Evolutionary conservation across 2,329 filamentous ascomycete genomes (phyloP), one percentile per base, ranked within the genome.

Genomic region (Nemania abortiva): DNA sequence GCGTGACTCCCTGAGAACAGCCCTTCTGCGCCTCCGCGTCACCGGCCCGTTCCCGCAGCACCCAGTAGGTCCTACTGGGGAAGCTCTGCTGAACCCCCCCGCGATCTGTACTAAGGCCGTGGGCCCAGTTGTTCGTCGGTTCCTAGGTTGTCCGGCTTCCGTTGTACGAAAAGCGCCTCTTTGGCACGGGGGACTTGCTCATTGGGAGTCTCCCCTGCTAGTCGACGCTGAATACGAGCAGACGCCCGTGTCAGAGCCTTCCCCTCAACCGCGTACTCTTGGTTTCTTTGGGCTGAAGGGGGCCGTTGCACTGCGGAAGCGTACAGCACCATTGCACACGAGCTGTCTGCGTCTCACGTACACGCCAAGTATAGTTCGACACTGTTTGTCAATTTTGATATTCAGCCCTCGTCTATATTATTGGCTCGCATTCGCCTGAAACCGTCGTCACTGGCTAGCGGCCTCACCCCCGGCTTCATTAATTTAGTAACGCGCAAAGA

Each of bases 121-220:
- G 74, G 74, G 75, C 75, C 77, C 71, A 74, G 72, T 72, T 77
- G 76, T 74, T 75, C 71, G 65, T 74, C 71, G 69, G 74, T 70
- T 64, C 57, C 73, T 70, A 72, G 71, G 66, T 74, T 67, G 72
- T 70, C 74, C 70, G 72, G 70, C 70, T 68, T 69, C 71, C 68
- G 77, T 79, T 69, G 76, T 73, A 79, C 77, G 77, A 74, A 72
- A 73, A 77, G 73, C 77, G 77, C 77, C 77, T 77, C 76, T 74
- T 74, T 76, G 70, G 75, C 73, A 77, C 77, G 75, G 76, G 75
- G 75, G 78, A 72, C 71, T 64, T 72, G 74, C 75, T 77, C 74
- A 79, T 79, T 79, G 77, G 77, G 77, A 72, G 74, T 78, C 70
- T 67, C 68, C 65, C 71, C 71, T 73, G 70, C 70, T 72, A 63